phyloP scores from a whole-genome alignment of 208 protist species.

The Tritrichomonas musculus region DNA sequence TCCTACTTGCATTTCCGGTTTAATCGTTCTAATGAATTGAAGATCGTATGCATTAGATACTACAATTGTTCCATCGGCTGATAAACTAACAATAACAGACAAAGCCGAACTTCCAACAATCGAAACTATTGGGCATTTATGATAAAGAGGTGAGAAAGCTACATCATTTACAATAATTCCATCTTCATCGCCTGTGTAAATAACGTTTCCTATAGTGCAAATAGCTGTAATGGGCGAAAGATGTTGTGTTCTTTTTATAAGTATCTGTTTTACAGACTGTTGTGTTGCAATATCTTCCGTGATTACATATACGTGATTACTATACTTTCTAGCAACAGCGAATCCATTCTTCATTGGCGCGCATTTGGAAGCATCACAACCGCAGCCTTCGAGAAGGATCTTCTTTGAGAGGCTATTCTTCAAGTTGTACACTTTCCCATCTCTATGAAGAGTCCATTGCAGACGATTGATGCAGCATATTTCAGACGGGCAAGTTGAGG shows the following conservation, averaged over 20 bases:
- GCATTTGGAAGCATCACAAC: no score
- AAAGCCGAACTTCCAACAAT: neutral
- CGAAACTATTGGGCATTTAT: neutral
- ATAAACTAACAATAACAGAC: neutral
- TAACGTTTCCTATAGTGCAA: neutral
- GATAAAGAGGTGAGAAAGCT: neutral
- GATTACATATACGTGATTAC: no score
- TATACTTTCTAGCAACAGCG: no score
- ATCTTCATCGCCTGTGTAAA: slow-evolving; percentile 4
- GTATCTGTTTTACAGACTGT: no score
- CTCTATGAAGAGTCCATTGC: neutral
- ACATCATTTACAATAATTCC: neutral
- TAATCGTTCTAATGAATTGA: neutral
- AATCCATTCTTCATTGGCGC: no score
- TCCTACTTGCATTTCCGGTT: neutral
- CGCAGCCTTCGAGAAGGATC: no score
- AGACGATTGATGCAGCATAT: neutral
- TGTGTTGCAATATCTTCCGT: no score
- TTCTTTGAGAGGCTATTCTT: no score
- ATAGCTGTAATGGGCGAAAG: neutral
- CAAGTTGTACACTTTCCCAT: neutral
- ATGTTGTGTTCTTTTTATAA: neutral
- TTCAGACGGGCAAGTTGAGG: neutral
- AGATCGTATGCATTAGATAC: neutral
- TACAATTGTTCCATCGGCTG: neutral